A percentile compares a stretch with the other conserved stretches of the same genome.
Conservation (phyloP, 2,329 filamentous ascomycete genomes). For the Phaeomoniella chlamydospora region DNA sequence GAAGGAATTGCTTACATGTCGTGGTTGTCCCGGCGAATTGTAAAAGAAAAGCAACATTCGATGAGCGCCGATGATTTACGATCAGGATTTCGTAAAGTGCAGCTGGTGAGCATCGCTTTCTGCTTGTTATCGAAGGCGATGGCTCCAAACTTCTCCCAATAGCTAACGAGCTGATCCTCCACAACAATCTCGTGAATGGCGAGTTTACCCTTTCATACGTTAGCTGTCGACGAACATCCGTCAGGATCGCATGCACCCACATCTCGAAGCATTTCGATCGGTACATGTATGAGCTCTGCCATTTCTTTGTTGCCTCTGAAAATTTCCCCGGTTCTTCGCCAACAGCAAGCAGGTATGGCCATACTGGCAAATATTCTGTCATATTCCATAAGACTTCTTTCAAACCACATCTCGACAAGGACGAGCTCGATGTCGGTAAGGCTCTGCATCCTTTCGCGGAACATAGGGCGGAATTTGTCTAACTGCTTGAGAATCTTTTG, state of each 20-base stretch:
- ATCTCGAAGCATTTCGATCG: slow-evolving; percentile 79
- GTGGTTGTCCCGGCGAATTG: slow-evolving; percentile 84
- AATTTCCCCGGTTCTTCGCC: slow-evolving; percentile 92
- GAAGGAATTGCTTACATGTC: slow-evolving; percentile 62
- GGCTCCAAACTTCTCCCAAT: slow-evolving; percentile 98
- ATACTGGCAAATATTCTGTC: slow-evolving; percentile 97
- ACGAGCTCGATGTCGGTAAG: slow-evolving; percentile 90
- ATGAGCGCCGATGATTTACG: slow-evolving; percentile 56
- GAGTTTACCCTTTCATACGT: slow-evolving; percentile 59
- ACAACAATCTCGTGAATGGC: slow-evolving; percentile 91
- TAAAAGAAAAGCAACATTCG: slow-evolving; percentile 95
- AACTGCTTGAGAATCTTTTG: slow-evolving; percentile 86
- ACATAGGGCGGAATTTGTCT: slow-evolving; percentile 87
- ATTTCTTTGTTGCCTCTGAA: slow-evolving; percentile 97
- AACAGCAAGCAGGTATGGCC: slow-evolving; percentile 95
- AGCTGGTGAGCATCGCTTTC: slow-evolving; percentile 89
- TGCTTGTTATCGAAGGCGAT: slow-evolving; percentile 92
- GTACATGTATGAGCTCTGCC: slow-evolving; percentile 88
- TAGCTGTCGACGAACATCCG: slow-evolving; percentile 1
- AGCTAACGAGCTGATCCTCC: slow-evolving; percentile 86
- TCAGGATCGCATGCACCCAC: slow-evolving; percentile 37
- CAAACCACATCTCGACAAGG: slow-evolving; percentile 98
- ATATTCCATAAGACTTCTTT: slow-evolving; percentile 90
- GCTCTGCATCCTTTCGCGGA: slow-evolving; percentile 83
- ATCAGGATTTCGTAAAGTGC: slow-evolving; percentile 72